Conservation (phyloP, 257 asterid species). For the Cruciata laevipes region DNA sequence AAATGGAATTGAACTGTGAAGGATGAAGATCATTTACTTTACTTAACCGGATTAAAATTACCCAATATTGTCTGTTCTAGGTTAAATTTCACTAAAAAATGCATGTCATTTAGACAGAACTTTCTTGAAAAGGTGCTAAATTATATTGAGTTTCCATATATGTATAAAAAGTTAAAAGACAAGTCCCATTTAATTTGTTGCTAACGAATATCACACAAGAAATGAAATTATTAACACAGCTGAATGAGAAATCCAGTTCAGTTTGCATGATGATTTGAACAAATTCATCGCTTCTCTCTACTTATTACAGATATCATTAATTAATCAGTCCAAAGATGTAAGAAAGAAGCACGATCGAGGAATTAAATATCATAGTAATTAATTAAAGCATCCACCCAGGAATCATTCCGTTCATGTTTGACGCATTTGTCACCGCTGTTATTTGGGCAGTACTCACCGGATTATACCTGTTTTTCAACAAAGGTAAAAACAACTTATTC, state of each 20-base stretch:
- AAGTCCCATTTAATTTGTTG: not conserved
- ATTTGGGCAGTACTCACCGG: conserved; percentile 62
- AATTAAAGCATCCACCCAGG: conserved; percentile 91
- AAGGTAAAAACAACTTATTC: not conserved
- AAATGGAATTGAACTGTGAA: no score
- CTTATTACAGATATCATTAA: conserved; percentile 10
- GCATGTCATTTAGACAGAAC: no score
- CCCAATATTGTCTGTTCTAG: no score
- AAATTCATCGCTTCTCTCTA: not conserved
- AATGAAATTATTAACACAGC: not conserved
- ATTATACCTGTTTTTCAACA: conserved; percentile 37
- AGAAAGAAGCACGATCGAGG: not conserved
- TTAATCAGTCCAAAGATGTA: not conserved
- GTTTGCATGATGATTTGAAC: not conserved
- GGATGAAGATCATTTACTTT: no score
- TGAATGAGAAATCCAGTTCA: not conserved
- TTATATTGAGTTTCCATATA: no score
- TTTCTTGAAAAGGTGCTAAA: no score
- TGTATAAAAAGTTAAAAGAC: no score
- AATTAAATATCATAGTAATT: not conserved
- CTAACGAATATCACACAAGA: not conserved
- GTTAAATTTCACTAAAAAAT: no score
- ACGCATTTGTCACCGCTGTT: conserved; percentile 52
- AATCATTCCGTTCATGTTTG: conserved; percentile 52
- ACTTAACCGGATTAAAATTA: no score